Percentiles rank a stretch among this genome's conserved stretches.
Conservation (phyloP, 805 yeast genomes). For the Deakozyma indianensis region DNA sequence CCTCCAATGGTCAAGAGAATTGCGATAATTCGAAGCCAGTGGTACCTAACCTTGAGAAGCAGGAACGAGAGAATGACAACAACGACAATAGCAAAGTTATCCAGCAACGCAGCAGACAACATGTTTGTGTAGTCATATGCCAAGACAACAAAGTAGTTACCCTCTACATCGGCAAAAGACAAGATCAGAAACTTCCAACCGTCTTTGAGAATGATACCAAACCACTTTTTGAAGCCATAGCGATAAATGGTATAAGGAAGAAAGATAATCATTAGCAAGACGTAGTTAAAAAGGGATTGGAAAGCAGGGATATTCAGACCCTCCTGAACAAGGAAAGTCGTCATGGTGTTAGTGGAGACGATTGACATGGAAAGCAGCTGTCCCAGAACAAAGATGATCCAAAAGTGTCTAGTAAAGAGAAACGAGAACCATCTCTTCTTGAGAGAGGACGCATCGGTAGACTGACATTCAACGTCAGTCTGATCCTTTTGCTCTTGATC, state of each 20-base stretch:
- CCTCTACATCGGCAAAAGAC: conserved; percentile 31
- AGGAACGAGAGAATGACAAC: conserved; percentile 28
- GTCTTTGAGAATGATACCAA: conserved; percentile 17
- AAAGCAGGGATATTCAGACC: conserved; percentile 30
- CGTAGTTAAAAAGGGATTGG: conserved; percentile 29
- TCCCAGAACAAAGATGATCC: conserved; percentile 28
- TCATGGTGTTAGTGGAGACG: conserved; percentile 29
- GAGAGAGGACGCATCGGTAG: neutral
- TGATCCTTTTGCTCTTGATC: neutral
- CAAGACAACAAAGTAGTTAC: conserved; percentile 31
- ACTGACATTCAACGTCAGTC: neutral
- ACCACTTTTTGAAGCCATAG: conserved; percentile 24
- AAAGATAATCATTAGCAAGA: conserved; percentile 23
- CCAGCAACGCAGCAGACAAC: conserved; percentile 28
- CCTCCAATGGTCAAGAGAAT: conserved; percentile 28
- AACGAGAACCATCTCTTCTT: conserved; percentile 16
- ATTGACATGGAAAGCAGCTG: conserved; percentile 27
- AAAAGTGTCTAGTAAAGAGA: conserved; percentile 22
- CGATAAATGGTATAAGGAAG: conserved; percentile 26
- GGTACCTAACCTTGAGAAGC: conserved; percentile 29
- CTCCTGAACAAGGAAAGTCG: conserved; percentile 24
- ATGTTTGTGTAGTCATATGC: conserved; percentile 31
- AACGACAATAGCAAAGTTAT: conserved; percentile 31
- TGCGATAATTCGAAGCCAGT: conserved; percentile 30
- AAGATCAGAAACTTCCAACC: conserved; percentile 30